A percentile compares a stretch with the other conserved stretches of the same genome.
These are phyloP conservation scores for Saturnispora sekii DNA, from an alignment of 805 yeast species.

Conservation along the genomic window DNA sequence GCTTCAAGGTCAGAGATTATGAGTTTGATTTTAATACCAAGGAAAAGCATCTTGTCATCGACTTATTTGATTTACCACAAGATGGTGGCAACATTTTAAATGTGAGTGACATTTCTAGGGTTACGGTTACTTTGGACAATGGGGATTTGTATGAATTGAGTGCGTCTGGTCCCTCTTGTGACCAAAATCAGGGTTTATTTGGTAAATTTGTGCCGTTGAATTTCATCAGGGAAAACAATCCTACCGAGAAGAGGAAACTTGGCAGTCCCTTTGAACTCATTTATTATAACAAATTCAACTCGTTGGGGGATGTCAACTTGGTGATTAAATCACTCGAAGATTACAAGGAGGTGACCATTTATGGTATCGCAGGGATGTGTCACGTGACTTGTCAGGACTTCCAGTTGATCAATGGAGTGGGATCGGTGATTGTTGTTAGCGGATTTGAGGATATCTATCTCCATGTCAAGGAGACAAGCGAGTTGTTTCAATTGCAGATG, in stretches of 20 bases:
- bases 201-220: not conserved
- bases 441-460: slow-evolving; percentile 1
- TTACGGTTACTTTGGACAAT: not conserved
- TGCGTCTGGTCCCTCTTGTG: too few species aligned
- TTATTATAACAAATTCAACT: not conserved
- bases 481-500: slow-evolving; percentile 4
- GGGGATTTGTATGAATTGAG: not conserved
- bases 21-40: not conserved
- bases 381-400: not conserved
- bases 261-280: slow-evolving; percentile 1
- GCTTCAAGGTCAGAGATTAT: not conserved
- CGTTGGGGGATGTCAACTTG: slow-evolving; percentile 1
- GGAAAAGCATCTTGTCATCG: slow-evolving; percentile 4
- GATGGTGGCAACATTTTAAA: not conserved
- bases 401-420: not conserved
- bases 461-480: not conserved
- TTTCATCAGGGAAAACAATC: not conserved
- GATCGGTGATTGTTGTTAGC: not conserved
- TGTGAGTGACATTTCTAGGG: slow-evolving; percentile 1
- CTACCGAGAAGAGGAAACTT: not conserved
- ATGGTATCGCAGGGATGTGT: not conserved
- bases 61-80: not conserved
- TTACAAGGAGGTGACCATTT: not conserved
- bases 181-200: not conserved
- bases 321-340: not conserved